phyloP scores from a whole-genome alignment of 2,329 filamentous ascomycete genomes.

The Fusarium sp. region DNA sequence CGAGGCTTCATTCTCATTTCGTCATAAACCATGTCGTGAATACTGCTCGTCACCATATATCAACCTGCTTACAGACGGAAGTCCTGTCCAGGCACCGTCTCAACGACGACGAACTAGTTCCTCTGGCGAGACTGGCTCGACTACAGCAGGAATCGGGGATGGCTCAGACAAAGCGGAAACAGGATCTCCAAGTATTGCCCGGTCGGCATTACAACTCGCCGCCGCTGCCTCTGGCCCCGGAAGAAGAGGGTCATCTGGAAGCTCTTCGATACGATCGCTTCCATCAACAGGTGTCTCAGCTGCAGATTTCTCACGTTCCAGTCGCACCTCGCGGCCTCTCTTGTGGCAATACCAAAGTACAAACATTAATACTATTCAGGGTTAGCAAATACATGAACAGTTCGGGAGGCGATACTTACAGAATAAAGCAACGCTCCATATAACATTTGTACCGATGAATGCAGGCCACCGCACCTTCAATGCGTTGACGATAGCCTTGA shows the following conservation, averaged over 20 bases:
- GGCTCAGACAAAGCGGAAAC: slow-evolving; percentile 30
- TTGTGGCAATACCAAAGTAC: slow-evolving; percentile 99
- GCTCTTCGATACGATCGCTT: slow-evolving; percentile 56
- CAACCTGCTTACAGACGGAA: neutral
- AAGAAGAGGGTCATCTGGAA: slow-evolving; percentile 57
- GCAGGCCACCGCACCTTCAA: slow-evolving; percentile 89
- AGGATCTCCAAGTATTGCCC: slow-evolving; percentile 18
- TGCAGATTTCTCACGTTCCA: slow-evolving; percentile 65
- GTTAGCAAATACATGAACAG: neutral
- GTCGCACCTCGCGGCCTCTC: slow-evolving; percentile 83
- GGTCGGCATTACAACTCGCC: slow-evolving; percentile 2
- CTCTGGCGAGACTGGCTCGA: slow-evolving; percentile 12
- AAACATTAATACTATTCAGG: slow-evolving; percentile 77
- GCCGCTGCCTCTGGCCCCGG: slow-evolving; percentile 44
- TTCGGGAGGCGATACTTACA: slow-evolving; percentile 62
- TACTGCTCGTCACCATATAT: slow-evolving; percentile 20
- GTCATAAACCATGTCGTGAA: slow-evolving; percentile 23
- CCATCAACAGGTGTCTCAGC: slow-evolving; percentile 48
- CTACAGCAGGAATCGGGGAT: slow-evolving; percentile 5
- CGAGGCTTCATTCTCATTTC: slow-evolving; percentile 8
- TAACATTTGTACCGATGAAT: slow-evolving; percentile 87
- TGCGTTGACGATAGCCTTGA: slow-evolving; percentile 90
- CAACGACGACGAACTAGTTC: slow-evolving; percentile 15
- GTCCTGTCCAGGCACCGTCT: neutral
- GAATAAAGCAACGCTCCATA: slow-evolving; percentile 89